Percentiles rank a stretch among this genome's conserved stretches.
These are phyloP conservation scores for Cyclotella baltica DNA, from an alignment of 108 stramenopile genomes.

Conservation along the genomic window DNA sequence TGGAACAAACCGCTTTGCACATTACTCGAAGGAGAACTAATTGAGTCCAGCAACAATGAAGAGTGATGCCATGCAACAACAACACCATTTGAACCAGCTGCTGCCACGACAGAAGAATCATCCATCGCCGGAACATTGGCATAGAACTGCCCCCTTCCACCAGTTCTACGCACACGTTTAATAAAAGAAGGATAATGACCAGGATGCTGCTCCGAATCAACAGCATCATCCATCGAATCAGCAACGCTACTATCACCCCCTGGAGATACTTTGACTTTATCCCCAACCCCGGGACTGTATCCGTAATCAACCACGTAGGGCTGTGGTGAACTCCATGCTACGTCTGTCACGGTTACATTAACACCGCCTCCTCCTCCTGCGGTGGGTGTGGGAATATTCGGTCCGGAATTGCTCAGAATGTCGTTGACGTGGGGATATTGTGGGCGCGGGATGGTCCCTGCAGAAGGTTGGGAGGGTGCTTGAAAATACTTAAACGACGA, in stretches of 20 bases:
- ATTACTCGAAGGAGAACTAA: conserved; percentile 17
- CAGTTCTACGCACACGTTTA: conserved; percentile 19
- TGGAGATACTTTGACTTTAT: neutral
- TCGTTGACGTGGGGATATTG: conserved; percentile 50
- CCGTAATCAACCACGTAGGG: conserved; percentile 32
- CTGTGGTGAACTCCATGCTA: conserved; percentile 84
- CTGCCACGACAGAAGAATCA: conserved; percentile 72
- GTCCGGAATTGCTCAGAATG: conserved; percentile 31
- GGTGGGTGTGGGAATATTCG: conserved; percentile 30
- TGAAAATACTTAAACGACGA: conserved; percentile 52
- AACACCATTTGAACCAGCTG: conserved; percentile 86
- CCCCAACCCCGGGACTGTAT: conserved; percentile 1
- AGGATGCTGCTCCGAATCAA: conserved; percentile 30
- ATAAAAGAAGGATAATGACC: conserved; percentile 48
- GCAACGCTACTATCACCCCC: neutral
- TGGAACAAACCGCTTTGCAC: conserved; percentile 15
- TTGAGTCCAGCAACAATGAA: conserved; percentile 19
- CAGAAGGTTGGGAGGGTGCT: conserved; percentile 37
- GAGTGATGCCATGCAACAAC: conserved; percentile 72
- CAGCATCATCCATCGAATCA: conserved; percentile 22
- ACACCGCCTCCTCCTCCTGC: conserved; percentile 51
- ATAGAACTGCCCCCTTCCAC: neutral
- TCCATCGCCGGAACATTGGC: conserved; percentile 17
- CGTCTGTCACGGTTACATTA: conserved; percentile 73
- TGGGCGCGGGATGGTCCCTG: conserved; percentile 10